Evolutionary conservation across 495 filamentous ascomycete genomes (phyloP).

Genomic region (Penicillium subrubescens): DNA sequence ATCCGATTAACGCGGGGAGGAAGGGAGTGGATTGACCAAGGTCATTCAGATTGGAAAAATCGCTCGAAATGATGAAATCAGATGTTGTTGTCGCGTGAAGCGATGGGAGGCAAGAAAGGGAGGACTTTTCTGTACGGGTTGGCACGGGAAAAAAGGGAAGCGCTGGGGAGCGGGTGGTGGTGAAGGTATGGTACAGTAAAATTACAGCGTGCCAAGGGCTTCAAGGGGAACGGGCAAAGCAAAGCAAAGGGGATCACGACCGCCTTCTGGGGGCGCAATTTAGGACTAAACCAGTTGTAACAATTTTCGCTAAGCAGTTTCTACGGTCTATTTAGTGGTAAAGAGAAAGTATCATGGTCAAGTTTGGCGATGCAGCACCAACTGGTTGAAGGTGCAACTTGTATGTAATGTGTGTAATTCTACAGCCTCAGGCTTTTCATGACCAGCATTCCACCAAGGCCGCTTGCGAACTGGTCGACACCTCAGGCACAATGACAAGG

Average conservation of each 20-base stretch:
- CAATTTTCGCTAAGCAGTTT: background rate
- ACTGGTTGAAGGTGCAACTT: constrained; percentile 1
- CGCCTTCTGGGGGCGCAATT: background rate
- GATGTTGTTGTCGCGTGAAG: constrained; percentile 49
- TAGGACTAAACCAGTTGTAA: background rate
- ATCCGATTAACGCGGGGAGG: constrained; percentile 62
- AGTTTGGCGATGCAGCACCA: background rate
- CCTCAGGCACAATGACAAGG: constrained; percentile 18
- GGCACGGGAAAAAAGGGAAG: constrained; percentile 33
- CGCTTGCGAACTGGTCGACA: constrained; percentile 14
- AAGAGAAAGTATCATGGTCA: background rate
- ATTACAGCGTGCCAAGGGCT: constrained; percentile 12
- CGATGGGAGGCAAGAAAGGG: constrained; percentile 41
- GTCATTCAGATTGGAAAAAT: constrained; percentile 56
- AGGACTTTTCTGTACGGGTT: constrained; percentile 42
- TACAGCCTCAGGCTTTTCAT: background rate
- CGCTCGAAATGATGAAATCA: constrained; percentile 57
- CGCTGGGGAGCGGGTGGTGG: constrained; percentile 16
- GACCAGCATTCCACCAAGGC: constrained; percentile 10
- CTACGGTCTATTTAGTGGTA: background rate
- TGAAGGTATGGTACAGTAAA: constrained; percentile 16
- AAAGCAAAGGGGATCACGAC: background rate
- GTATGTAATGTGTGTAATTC: constrained; percentile 16
- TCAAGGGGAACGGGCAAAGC: background rate
- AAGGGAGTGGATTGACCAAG: constrained; percentile 46